Base-by-base conservation (phyloP, 257 asterid species). In the Jacaranda copaia region DNA sequence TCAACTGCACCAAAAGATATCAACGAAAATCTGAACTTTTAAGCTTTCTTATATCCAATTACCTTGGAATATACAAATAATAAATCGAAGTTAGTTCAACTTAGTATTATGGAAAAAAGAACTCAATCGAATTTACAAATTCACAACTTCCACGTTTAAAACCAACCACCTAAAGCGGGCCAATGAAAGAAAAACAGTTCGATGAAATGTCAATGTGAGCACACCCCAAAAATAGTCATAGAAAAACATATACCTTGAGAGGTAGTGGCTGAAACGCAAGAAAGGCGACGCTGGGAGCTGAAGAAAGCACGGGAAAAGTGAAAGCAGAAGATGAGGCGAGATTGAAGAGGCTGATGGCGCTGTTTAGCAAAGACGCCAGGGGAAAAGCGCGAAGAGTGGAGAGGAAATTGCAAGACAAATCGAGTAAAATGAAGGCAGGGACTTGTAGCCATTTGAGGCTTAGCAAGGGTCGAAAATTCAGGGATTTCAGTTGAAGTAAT, bases 401-500 rank as follows among this genome's bases (percentile, higher is more conserved):
- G 79, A 35, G 89, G 90, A 16, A 82, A 65, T 15, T 75, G 87
- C 35, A 86, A 79, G 46, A 82, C 78, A 36, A 89, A 43, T 43
- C 94, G 90, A 70, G 84, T 70, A 40, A 90, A 72, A 77, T 82
- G 91, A 20, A 81, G 67, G 32, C 85, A 82, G 32, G 85, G 72
- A 79, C 82, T 77, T 45, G 88, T 32, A 11, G 94, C 87, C 97
- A 92, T 92, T 49, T 78, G 75, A 56, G 69, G 39, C 42, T 12
- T 19, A 36, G 3, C 11, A 72, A 70, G 55, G 49, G 60, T 35
- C 25, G 36, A 13, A 35, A 60, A 8, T 74, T 70, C 53, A 63
- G 56, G 38, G 4, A 40, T 13, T 56, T 63, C 25, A 36, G 74
- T 67, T 12, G 77, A 60, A 73, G 73, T 3, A 11, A 15, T 19